Percentiles rank a stretch among this genome's conserved stretches.
phyloP scores from a whole-genome alignment of 164 flowering plant species.

The Kingdonia uniflora region DNA sequence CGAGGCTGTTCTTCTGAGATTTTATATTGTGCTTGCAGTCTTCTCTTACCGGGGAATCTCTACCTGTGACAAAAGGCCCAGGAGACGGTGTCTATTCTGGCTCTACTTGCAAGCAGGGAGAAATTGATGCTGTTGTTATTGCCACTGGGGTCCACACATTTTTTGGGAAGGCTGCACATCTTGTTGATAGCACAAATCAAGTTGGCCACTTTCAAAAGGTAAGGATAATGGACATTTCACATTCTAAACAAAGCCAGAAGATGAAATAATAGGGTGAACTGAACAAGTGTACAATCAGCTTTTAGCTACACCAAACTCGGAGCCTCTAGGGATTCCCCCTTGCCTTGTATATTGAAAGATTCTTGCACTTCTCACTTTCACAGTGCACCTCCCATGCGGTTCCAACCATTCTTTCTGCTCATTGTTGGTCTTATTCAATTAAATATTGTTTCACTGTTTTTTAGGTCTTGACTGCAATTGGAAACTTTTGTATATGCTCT shows the following conservation, averaged over 20 bases:
- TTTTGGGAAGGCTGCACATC: constrained; percentile 41
- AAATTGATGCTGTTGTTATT: constrained; percentile 34
- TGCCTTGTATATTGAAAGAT: too few species aligned
- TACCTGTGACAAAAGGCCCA: constrained; percentile 34
- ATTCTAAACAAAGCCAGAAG: background rate
- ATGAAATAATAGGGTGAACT: too few species aligned
- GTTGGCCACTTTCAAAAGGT: constrained; percentile 37
- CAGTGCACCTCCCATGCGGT: background rate
- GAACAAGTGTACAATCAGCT: too few species aligned
- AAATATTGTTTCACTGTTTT: constrained; percentile 6
- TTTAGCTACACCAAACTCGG: too few species aligned
- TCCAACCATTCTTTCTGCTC: too few species aligned
- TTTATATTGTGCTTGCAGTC: constrained; percentile 15
- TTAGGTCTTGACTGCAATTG: constrained; percentile 71
- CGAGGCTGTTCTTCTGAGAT: constrained; percentile 1
- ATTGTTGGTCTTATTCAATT: constrained; percentile 1
- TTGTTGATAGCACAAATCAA: constrained; percentile 31
- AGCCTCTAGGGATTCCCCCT: too few species aligned
- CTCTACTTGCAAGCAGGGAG: constrained; percentile 37
- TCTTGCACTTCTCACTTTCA: too few species aligned
- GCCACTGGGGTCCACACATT: constrained; percentile 42
- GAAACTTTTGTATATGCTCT: constrained; percentile 69
- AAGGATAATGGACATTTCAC: background rate
- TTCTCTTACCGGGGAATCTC: constrained; percentile 34
- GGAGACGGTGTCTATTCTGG: constrained; percentile 40